A percentile compares a stretch with the other conserved stretches of the same genome.
These are phyloP conservation scores for Geum urbanum DNA, from an alignment of 306 rosid genomes.

Conservation along the genomic window DNA sequence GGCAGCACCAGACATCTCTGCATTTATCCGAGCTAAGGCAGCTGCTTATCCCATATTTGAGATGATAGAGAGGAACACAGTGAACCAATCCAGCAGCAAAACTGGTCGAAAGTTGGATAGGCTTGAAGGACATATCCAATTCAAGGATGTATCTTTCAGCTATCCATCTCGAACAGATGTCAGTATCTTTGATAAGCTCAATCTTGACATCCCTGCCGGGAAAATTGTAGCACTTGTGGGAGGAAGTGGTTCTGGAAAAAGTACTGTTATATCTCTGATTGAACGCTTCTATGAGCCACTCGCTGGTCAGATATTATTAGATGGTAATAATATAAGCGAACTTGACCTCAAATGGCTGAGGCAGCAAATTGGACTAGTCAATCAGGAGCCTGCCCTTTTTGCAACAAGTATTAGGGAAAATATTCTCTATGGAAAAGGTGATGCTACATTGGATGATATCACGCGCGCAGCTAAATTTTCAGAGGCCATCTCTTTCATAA, in stretches of 20 bases:
- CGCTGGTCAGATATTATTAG: slow-evolving; percentile 68
- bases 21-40: slow-evolving; percentile 80
- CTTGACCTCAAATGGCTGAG: slow-evolving; percentile 91
- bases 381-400: slow-evolving; percentile 96
- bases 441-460: slow-evolving; percentile 79
- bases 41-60: slow-evolving; percentile 93
- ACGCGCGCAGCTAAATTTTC: slow-evolving; percentile 80
- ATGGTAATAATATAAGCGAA: slow-evolving; percentile 47
- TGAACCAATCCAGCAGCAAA: slow-evolving; percentile 50
- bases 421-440: slow-evolving; percentile 82
- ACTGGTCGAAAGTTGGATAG: slow-evolving; percentile 50
- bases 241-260: slow-evolving; percentile 96
- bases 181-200: slow-evolving; percentile 52
- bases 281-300: slow-evolving; percentile 91
- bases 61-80: slow-evolving; percentile 87
- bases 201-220: slow-evolving; percentile 79
- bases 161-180: slow-evolving; percentile 88
- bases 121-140: slow-evolving; percentile 76
- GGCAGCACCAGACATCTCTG: slow-evolving; percentile 87
- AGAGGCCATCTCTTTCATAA: slow-evolving; percentile 77
- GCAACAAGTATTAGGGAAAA: slow-evolving; percentile 86
- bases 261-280: slow-evolving; percentile 78
- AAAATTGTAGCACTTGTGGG: slow-evolving; percentile 91
- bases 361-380: slow-evolving; percentile 81
- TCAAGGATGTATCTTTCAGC: slow-evolving; percentile 66